Conservation (phyloP, 140 eudicot genomes). For the Anethum foeniculum region DNA sequence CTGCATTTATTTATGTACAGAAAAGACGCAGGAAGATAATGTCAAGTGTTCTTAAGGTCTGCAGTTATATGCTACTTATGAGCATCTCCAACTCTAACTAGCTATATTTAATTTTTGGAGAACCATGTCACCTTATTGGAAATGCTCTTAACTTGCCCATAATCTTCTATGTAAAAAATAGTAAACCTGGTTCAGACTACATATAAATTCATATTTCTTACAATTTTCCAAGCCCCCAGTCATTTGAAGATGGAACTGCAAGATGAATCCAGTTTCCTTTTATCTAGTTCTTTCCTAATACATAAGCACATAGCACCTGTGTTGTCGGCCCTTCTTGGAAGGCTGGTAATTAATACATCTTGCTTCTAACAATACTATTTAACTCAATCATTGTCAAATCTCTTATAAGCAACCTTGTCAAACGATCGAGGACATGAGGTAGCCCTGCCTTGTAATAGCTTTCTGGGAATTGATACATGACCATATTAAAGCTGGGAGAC, state of each 20-base stretch:
- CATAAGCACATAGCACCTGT: not conserved
- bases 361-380: not conserved
- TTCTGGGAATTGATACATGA: not conserved
- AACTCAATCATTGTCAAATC: not conserved
- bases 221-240: not conserved
- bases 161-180: not conserved
- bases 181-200: slow-evolving; percentile 1
- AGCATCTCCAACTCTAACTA: too few species aligned
- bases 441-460: not conserved
- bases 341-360: not conserved
- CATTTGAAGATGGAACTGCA: not conserved
- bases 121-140: not conserved
- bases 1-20: too few species aligned
- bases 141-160: not conserved
- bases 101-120: too few species aligned
- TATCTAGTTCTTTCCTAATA: not conserved
- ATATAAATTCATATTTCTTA: not conserved
- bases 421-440: not conserved
- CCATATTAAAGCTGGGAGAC: not conserved
- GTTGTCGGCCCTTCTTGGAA: not conserved
- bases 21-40: too few species aligned
- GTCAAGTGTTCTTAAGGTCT: not conserved
- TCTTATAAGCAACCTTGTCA: not conserved
- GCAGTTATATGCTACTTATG: not conserved
- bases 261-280: not conserved